phyloP scores from a whole-genome alignment of 805 yeast genomes.

The Candida succiphila region DNA sequence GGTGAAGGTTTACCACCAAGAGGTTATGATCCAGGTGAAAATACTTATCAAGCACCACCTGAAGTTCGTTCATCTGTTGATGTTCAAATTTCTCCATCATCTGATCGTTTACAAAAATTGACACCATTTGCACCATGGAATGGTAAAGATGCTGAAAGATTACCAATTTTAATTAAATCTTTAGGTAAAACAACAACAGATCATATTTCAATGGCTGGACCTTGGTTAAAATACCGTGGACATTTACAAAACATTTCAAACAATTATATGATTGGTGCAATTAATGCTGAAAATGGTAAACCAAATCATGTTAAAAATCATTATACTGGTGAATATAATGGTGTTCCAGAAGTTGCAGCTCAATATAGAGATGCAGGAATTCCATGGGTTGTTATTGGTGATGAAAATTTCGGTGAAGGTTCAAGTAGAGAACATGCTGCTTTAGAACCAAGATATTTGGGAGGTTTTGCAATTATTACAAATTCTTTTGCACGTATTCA shows the following conservation, averaged over 20 bases:
- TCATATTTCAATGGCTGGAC: conserved; percentile 99
- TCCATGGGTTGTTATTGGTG: conserved; percentile 97
- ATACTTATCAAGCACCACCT: conserved; percentile 98
- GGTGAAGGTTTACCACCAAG: conserved; percentile 78
- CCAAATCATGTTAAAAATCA: conserved; percentile 86
- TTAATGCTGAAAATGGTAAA: conserved; percentile 90
- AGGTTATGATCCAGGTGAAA: conserved; percentile 56
- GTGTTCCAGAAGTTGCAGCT: conserved; percentile 96
- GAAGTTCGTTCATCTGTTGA: conserved; percentile 63
- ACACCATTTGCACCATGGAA: conserved; percentile 95
- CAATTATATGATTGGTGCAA: conserved; percentile 99
- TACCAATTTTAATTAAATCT: conserved; percentile 95
- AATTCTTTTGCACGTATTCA: conserved; percentile 98
- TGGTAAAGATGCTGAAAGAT: conserved; percentile 80
- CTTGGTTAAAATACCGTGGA: conserved; percentile 99
- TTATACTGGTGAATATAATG: conserved; percentile 83
- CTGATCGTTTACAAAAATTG: conserved; percentile 93
- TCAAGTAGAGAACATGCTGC: conserved; percentile 99
- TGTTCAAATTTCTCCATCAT: conserved; percentile 76
- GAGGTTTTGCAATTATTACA: conserved; percentile 96
- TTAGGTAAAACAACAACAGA: conserved; percentile 98
- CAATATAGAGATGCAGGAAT: conserved; percentile 90
- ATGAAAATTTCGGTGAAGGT: conserved; percentile 99
- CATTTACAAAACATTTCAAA: conserved; percentile 97
- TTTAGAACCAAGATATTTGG: conserved; percentile 97